Percentiles rank a stretch among this genome's conserved stretches.
Conservation (phyloP, 176 grass and related monocot species). For the Alopecurus myosuroides region DNA sequence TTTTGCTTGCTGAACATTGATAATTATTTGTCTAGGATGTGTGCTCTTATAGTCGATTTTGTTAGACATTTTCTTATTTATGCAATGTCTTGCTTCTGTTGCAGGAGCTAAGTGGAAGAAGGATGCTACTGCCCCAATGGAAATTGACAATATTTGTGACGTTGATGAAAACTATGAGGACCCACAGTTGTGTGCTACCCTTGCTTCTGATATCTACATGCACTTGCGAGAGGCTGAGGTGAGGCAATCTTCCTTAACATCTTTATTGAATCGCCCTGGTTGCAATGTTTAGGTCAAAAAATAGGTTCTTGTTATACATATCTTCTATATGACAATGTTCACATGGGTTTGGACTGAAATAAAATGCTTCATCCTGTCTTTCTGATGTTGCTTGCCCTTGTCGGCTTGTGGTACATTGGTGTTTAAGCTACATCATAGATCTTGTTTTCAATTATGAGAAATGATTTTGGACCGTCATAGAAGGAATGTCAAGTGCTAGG, state of each 20-base stretch:
- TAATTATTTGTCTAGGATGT: neutral
- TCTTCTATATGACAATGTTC: neutral
- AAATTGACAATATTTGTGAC: conserved; percentile 52
- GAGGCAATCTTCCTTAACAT: neutral
- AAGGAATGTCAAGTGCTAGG: neutral
- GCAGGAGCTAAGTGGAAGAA: conserved; percentile 56
- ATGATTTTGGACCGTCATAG: neutral
- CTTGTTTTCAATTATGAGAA: neutral
- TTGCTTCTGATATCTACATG: conserved; percentile 91
- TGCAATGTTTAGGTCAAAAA: neutral
- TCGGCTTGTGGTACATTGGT: neutral
- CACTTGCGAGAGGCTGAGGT: conserved; percentile 94
- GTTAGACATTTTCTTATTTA: conserved; percentile 1
- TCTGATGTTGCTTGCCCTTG: neutral
- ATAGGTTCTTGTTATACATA: neutral
- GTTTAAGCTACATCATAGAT: neutral
- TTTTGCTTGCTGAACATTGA: conserved; percentile 19
- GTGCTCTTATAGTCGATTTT: neutral
- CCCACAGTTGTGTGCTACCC: conserved; percentile 82
- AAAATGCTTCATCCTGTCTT: neutral
- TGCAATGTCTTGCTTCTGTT: neutral
- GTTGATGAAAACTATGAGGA: conserved; percentile 65
- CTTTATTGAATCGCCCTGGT: neutral
- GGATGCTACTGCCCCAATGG: conserved; percentile 49
- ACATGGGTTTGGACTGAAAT: neutral